Conservation (phyloP, 2,329 filamentous ascomycete genomes). For the Penicillium olsonii region DNA sequence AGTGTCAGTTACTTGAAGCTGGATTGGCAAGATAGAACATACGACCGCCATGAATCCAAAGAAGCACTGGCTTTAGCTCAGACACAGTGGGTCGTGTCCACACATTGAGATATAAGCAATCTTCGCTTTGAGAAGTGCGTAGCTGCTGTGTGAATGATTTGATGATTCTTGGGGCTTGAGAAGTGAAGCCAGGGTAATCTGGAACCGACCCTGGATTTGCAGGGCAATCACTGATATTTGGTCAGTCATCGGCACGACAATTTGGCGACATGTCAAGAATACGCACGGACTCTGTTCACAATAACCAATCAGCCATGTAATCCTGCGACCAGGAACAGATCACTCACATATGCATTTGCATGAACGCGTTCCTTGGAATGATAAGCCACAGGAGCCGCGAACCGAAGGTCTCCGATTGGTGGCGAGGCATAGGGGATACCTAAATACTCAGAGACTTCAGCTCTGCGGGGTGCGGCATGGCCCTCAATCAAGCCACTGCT, state of each 20-base stretch:
- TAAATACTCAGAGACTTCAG: slow-evolving; percentile 27
- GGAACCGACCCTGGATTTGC: slow-evolving; percentile 18
- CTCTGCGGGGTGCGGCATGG: slow-evolving; percentile 15
- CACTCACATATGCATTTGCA: slow-evolving; percentile 16
- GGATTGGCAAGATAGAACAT: slow-evolving; percentile 12
- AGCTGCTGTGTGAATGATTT: slow-evolving; percentile 22
- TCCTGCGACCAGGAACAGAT: not conserved
- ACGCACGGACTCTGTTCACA: slow-evolving; percentile 18
- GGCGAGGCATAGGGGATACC: slow-evolving; percentile 32
- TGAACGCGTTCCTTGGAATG: slow-evolving; percentile 8
- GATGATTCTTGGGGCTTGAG: slow-evolving; percentile 21
- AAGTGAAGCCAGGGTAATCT: slow-evolving; percentile 24
- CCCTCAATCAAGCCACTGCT: slow-evolving; percentile 28
- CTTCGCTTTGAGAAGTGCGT: slow-evolving; percentile 33
- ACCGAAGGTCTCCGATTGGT: slow-evolving; percentile 30
- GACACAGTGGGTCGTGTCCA: slow-evolving; percentile 27
- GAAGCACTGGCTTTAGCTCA: slow-evolving; percentile 38
- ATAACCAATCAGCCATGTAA: not conserved
- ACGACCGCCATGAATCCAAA: slow-evolving; percentile 47
- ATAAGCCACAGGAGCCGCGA: slow-evolving; percentile 25
- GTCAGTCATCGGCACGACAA: not conserved
- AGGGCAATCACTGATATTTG: slow-evolving; percentile 25
- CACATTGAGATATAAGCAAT: slow-evolving; percentile 40
- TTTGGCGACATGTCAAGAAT: not conserved
- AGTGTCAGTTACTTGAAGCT: not conserved